Evolutionary conservation across 148 eudicot species (phyloP).

Genomic region (Arbutus unedo): DNA sequence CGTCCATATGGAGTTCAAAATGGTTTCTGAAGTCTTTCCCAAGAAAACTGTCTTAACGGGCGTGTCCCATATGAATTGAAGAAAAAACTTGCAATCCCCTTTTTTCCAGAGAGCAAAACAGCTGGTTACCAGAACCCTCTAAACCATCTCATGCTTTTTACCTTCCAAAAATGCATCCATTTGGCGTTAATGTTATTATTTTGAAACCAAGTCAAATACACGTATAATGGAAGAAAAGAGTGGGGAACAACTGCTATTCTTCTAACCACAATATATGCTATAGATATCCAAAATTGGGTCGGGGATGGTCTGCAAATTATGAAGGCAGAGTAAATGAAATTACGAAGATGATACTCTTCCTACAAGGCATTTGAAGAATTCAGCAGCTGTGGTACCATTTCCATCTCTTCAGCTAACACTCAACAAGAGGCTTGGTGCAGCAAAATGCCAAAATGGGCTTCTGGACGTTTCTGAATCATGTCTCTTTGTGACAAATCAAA

Average conservation of each 20-base stretch:
- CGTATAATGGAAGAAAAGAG: neutral
- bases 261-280: neutral
- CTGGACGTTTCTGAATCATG: neutral
- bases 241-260: neutral
- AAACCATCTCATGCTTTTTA: too few species aligned
- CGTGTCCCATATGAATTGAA: too few species aligned
- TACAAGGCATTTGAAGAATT: neutral
- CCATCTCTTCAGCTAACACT: constrained; percentile 6
- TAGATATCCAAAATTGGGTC: neutral
- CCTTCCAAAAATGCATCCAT: too few species aligned
- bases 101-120: too few species aligned
- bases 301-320: neutral
- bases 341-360: neutral
- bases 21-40: too few species aligned
- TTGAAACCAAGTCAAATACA: neutral
- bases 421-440: neutral
- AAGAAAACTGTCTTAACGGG: too few species aligned
- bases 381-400: neutral
- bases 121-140: too few species aligned
- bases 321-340: neutral
- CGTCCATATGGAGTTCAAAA: too few species aligned
- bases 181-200: too few species aligned
- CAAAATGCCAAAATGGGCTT: neutral
- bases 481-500: neutral
- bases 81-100: too few species aligned